Evolutionary conservation across 768 basidiomycete species (phyloP), one percentile per base, ranked within the genome.

Genomic region (Boletellus sp.): DNA sequence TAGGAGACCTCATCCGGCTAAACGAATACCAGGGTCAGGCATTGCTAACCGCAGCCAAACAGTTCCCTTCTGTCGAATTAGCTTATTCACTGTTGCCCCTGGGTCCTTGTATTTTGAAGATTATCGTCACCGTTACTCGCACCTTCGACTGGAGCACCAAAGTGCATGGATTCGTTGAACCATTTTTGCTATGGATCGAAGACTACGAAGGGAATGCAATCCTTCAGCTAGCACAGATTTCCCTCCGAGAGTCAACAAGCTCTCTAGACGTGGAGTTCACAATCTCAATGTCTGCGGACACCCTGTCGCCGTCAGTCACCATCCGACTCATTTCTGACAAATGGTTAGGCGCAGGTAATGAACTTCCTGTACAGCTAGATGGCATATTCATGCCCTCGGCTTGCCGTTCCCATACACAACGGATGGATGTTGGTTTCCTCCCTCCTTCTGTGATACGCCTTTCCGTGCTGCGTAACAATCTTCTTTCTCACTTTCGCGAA

Each of bases 111-210:
- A 78, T 96, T 31, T 79, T 99, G 31, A 87, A 83, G 61, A 79
- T 99, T 32, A 73, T 73, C 1, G 76, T 91, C 43, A 75, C 72
- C 1, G 74, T 94, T 28, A 69, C 70, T 15, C 81, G 82, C 22
- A 69, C 76, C 7, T 99, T 97, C 68, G 78, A 78, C 13, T 98
- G 96, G 95, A 87, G 75, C 56, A 59, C 72, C 22, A 87, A 80
- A 64, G 58, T 85, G 3, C 94, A 96, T 58, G 88, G 87, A 0
- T 73, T 71, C 11, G 72, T 74, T 2, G 92, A 98, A 66, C 87
- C 91, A 2, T 97, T 97, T 70, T 97, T 91, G 85, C 67, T 99
- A 26, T 98, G 96, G 96, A 72, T 96, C 3, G 94, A 98, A 70
- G 92, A 94, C 60, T 76, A 85, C 33, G 78, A 86, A 31, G 86